Conservation (phyloP, 2,329 filamentous ascomycete species). For the Leptographium procerum region DNA sequence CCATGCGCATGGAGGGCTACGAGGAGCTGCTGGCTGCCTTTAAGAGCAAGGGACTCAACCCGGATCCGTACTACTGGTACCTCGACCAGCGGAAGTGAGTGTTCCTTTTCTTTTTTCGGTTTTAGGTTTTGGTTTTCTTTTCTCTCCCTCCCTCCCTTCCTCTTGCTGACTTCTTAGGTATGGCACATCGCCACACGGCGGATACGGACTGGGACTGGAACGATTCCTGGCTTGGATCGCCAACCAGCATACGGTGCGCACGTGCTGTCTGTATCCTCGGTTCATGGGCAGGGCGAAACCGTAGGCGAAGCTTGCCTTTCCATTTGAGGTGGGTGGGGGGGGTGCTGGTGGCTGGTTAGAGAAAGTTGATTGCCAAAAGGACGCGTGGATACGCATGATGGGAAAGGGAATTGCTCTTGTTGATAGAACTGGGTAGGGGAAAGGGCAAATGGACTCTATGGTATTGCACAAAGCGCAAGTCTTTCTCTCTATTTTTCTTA, state of each 20-base stretch:
- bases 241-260: slow-evolving; percentile 53
- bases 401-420: background rate
- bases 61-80: slow-evolving; percentile 94
- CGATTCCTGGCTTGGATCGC: slow-evolving; percentile 57
- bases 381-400: background rate
- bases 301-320: no score
- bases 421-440: background rate
- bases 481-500: no score
- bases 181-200: slow-evolving; percentile 39
- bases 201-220: slow-evolving; percentile 61
- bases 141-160: background rate
- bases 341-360: background rate
- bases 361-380: no score
- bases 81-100: slow-evolving; percentile 90
- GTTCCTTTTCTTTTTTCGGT: no score
- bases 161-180: slow-evolving; percentile 46
- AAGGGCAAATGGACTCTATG: background rate
- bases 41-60: slow-evolving; percentile 73
- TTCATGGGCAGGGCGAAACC: slow-evolving; percentile 76
- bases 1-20: slow-evolving; percentile 89
- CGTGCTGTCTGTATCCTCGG: slow-evolving; percentile 64
- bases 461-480: no score
- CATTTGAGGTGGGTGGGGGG: background rate
- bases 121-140: no score
- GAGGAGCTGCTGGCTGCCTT: slow-evolving; percentile 85